A percentile compares a stretch with the other conserved stretches of the same genome.
phyloP scores from a whole-genome alignment of 371 early-diverging fungal species.

The Mortierella sp. region DNA sequence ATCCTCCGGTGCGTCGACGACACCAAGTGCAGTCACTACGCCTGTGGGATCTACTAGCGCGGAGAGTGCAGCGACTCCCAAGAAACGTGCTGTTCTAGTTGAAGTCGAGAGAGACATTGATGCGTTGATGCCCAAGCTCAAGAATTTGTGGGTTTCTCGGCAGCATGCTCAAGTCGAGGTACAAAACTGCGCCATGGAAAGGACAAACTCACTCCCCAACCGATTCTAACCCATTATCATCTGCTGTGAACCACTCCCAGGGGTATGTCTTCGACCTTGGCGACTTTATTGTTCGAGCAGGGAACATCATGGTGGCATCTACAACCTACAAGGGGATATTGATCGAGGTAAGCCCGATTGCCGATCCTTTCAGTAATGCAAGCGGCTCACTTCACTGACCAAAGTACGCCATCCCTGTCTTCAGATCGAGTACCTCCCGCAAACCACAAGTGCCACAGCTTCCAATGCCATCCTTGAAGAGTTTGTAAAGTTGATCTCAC shows the following conservation, averaged over 20 bases:
- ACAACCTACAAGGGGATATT: conserved; percentile 52
- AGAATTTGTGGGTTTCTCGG: conserved; percentile 49
- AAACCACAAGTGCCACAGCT: conserved; percentile 43
- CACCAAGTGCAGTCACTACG: conserved; percentile 13
- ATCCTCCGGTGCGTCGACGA: conserved; percentile 10
- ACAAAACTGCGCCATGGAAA: neutral
- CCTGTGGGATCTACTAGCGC: conserved; percentile 10
- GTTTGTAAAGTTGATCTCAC: conserved; percentile 46
- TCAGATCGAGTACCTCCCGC: conserved; percentile 51
- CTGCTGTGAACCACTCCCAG: conserved; percentile 5
- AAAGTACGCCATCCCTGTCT: neutral
- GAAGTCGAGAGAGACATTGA: conserved; percentile 52
- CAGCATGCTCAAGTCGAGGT: conserved; percentile 54
- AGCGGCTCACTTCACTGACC: too few species aligned
- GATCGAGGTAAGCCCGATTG: conserved; percentile 48
- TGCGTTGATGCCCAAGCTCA: conserved; percentile 38
- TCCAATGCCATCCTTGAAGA: conserved; percentile 53
- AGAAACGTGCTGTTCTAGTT: conserved; percentile 37
- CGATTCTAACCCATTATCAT: too few species aligned
- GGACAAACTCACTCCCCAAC: too few species aligned
- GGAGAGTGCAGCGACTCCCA: conserved; percentile 8
- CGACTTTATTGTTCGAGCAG: conserved; percentile 50
- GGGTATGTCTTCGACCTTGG: conserved; percentile 44
- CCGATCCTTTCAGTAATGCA: too few species aligned
- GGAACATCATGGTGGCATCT: conserved; percentile 51